Conservation (phyloP, 2,329 filamentous ascomycete species). For the Ceratocystis alfenasii region DNA sequence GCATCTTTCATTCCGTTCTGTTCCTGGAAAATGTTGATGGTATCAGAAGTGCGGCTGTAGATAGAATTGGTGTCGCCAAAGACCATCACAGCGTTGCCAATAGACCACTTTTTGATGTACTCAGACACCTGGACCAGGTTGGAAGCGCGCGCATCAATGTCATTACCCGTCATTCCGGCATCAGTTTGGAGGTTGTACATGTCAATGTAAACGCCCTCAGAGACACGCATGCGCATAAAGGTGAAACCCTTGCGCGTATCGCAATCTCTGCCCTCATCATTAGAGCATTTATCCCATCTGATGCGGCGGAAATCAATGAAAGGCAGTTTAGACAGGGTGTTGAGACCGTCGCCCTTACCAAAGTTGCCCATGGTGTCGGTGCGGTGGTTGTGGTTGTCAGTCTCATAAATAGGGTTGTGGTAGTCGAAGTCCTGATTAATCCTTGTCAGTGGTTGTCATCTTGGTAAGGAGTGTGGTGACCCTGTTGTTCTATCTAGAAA, state of each 20-base stretch:
- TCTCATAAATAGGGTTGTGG: conserved; percentile 50
- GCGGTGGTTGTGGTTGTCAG: conserved; percentile 47
- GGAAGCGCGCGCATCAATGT: conserved; percentile 43
- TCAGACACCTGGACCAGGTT: conserved; percentile 49
- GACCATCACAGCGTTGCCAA: conserved; percentile 50
- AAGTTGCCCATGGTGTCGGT: conserved; percentile 55
- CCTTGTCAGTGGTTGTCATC: conserved; percentile 1
- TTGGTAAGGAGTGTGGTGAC: neutral
- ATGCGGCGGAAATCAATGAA: conserved; percentile 45
- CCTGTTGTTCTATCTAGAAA: neutral
- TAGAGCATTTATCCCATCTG: conserved; percentile 48
- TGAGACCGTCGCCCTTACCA: conserved; percentile 50
- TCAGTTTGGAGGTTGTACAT: conserved; percentile 57
- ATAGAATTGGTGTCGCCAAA: conserved; percentile 55
- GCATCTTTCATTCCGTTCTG: conserved; percentile 44
- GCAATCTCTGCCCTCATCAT: conserved; percentile 46
- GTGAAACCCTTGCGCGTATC: conserved; percentile 60
- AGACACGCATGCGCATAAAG: conserved; percentile 47
- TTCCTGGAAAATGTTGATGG: conserved; percentile 40
- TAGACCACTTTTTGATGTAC: conserved; percentile 44
- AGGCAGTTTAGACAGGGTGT: conserved; percentile 47
- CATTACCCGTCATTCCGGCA: conserved; percentile 44
- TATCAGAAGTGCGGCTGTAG: conserved; percentile 47
- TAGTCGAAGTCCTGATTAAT: conserved; percentile 48
- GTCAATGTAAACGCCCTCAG: conserved; percentile 42